These are phyloP conservation scores for Xerocomellus intermedius DNA, from an alignment of 768 basidiomycete species.

Conservation along the genomic window DNA sequence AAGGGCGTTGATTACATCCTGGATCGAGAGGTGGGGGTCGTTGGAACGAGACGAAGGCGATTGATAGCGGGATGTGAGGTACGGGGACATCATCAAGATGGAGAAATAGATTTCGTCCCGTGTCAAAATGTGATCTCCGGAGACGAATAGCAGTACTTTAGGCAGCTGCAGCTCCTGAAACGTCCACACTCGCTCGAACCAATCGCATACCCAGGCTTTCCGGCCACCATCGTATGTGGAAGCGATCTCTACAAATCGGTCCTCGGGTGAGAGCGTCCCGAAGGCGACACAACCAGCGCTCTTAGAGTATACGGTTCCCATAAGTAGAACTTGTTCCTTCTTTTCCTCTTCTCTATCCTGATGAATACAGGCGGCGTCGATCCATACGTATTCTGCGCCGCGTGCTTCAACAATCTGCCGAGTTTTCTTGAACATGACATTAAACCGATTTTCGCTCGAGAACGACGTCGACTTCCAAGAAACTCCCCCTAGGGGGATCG, in stretches of 20 bases:
- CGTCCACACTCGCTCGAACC: conserved; percentile 17
- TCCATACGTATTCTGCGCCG: conserved; percentile 7
- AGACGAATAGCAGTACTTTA: conserved; percentile 4
- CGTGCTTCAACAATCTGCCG: neutral
- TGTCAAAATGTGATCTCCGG: conserved; percentile 6
- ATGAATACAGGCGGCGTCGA: conserved; percentile 9
- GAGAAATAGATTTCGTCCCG: conserved; percentile 5
- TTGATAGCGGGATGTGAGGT: conserved; percentile 1
- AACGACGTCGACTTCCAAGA: conserved; percentile 5
- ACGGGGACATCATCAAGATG: conserved; percentile 11
- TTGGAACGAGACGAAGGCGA: neutral
- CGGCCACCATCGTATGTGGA: conserved; percentile 1
- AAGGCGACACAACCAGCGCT: conserved; percentile 13
- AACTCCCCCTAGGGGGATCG: conserved; percentile 1
- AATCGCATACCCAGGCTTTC: conserved; percentile 12
- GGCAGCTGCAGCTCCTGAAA: conserved; percentile 15
- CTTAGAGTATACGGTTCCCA: conserved; percentile 4
- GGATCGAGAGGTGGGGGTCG: neutral
- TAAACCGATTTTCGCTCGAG: conserved; percentile 5
- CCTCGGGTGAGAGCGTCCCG: neutral
- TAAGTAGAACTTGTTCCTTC: conserved; percentile 3
- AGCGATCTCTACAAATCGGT: neutral
- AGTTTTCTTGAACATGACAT: neutral
- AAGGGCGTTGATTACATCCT: conserved; percentile 8
- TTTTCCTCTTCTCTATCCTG: neutral